Percentiles rank a stretch among this genome's conserved stretches.
Evolutionary conservation across 2,329 filamentous ascomycete genomes (phyloP).

Genomic region (Pseudogymnoascus pannorum): DNA sequence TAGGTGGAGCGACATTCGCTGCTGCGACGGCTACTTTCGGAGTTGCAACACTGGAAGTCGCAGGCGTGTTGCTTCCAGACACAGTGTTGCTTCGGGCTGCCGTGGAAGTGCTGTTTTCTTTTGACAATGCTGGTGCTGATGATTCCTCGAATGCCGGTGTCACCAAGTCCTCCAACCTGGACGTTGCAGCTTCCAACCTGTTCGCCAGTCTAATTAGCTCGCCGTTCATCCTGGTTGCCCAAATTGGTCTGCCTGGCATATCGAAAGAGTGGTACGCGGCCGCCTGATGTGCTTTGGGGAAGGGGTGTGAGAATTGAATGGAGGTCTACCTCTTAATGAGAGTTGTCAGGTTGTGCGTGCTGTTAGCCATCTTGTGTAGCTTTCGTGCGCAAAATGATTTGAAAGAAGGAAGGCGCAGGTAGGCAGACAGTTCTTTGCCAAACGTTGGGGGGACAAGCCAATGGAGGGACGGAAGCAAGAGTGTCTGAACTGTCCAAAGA

Average conservation of each 20-base stretch:
- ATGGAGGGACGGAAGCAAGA: not conserved
- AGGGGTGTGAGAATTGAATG: slow-evolving; percentile 17
- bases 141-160: slow-evolving; percentile 59
- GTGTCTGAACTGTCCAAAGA: not conserved
- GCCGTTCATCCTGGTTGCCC: not conserved
- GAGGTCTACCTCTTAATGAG: slow-evolving; percentile 86
- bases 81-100: slow-evolving; percentile 30
- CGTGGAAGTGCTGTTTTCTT: slow-evolving; percentile 35
- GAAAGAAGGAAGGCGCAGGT: not conserved
- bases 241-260: slow-evolving; percentile 15
- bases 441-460: not conserved
- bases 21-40: slow-evolving; percentile 39
- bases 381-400: not conserved
- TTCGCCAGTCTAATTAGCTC: slow-evolving; percentile 23
- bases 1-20: slow-evolving; percentile 30
- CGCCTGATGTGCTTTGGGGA: slow-evolving; percentile 9
- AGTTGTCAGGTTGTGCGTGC: slow-evolving; percentile 95
- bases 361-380: slow-evolving; percentile 53
- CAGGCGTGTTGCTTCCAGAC: slow-evolving; percentile 6
- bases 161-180: slow-evolving; percentile 92
- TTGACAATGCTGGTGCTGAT: slow-evolving; percentile 44
- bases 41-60: slow-evolving; percentile 27
- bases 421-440: not conserved
- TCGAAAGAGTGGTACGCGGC: not conserved
- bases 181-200: slow-evolving; percentile 95